Base-by-base conservation (phyloP, 345 rosid genomes). In the Euphorbia pulcherrima region DNA sequence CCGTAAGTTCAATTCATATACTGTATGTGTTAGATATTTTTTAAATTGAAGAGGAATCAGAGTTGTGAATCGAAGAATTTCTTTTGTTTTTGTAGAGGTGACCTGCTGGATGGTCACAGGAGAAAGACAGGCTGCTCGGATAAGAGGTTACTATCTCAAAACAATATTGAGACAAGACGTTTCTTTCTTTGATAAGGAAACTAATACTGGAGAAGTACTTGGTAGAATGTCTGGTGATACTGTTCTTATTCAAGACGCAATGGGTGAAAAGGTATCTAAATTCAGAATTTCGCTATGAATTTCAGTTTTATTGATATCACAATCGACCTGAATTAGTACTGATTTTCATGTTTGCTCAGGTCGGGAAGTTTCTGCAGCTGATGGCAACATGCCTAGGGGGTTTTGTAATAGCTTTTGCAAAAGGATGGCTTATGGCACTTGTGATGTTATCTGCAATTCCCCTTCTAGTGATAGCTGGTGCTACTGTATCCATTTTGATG, bases 101-200 rank as follows among this genome's bases (percentile, higher is more conserved):
- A 62, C 77, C 44, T 82, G 85, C 59, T 82, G 85, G 85, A 82
- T 74, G 73, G 70, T 76, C 60, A 82, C 85, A 26, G 85, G 85
- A 39, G 85, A 82, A 67, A 75, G 85, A 68, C 85, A 82, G 48
- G 83, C 85, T 2, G 72, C 85, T 2, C 71, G 77, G 47, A 82
- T 82, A 26, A 70, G 85, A 68, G 59, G 73, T 29, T 46, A 68
- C 52, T 82, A 82, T 67, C 63, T 82, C 62, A 73, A 68, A 59
- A 71, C 85, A 1, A 73, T 82, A 44, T 41, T 82, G 62, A 73
- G 82, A 60, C 85, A 82, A 61, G 85, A 82, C 35, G 59, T 82
- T 46, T 64, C 73, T 29, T 82, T 68, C 67, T 82, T 82, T 2
- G 85, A 82, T 40, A 68, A 47, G 68, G 83, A 82, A 62, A 78